Evolutionary conservation across 2,329 filamentous ascomycete species (phyloP).

Genomic region (Cladophialophora exuberans): DNA sequence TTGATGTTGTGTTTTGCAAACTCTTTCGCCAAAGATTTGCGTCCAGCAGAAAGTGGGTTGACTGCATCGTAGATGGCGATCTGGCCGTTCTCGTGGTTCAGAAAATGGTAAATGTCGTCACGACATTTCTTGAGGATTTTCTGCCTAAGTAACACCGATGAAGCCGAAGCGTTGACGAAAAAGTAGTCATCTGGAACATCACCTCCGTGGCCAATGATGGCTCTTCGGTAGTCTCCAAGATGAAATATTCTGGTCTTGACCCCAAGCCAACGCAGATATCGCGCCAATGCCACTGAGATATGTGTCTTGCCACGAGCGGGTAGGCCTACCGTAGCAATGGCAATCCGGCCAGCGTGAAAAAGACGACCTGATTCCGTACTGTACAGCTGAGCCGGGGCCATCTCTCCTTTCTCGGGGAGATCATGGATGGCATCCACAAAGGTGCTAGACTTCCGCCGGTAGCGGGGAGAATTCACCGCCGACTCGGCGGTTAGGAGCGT

Average conservation of each 20-base stretch:
- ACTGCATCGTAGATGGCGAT: constrained; percentile 99
- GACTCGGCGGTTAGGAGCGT: constrained; percentile 76
- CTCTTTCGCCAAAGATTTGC: constrained; percentile 86
- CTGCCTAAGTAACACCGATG: constrained; percentile 89
- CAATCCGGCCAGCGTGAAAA: constrained; percentile 95
- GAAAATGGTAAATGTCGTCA: constrained; percentile 93
- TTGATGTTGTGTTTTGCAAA: constrained; percentile 97
- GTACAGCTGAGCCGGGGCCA: constrained; percentile 96
- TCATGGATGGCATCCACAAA: constrained; percentile 98
- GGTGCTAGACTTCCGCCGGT: constrained; percentile 89
- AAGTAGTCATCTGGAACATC: constrained; percentile 97
- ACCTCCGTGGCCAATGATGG: constrained; percentile 79
- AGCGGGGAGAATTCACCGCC: constrained; percentile 85
- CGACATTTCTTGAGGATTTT: constrained; percentile 98
- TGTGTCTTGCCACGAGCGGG: constrained; percentile 97
- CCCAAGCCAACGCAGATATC: constrained; percentile 94
- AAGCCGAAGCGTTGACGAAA: constrained; percentile 89
- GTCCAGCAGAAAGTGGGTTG: constrained; percentile 82
- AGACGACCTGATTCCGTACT: constrained; percentile 96
- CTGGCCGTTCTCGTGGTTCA: constrained; percentile 96
- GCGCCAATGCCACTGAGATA: constrained; percentile 90
- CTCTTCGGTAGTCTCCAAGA: constrained; percentile 91
- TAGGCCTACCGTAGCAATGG: constrained; percentile 94
- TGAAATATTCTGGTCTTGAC: constrained; percentile 99
- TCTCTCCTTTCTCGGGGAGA: constrained; percentile 76